These are phyloP conservation scores for Russula vinacea DNA, from an alignment of 768 basidiomycete genomes.

Conservation along the genomic window DNA sequence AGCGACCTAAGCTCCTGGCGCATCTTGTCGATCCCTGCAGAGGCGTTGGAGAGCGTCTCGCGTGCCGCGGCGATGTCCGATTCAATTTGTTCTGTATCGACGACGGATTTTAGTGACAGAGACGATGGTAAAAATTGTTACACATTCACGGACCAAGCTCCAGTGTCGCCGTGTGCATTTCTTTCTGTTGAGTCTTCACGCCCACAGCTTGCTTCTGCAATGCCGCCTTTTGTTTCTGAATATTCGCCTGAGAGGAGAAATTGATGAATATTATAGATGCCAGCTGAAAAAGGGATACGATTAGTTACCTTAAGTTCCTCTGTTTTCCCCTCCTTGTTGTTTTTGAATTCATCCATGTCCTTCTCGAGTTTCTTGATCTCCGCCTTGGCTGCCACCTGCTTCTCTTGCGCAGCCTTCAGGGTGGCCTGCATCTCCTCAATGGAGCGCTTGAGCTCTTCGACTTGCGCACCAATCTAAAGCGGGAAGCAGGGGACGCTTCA, in stretches of 20 bases:
- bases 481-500: neutral
- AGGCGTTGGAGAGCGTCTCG: slow-evolving; percentile 8
- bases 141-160: slow-evolving; percentile 67
- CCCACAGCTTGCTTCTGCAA: slow-evolving; percentile 76
- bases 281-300: neutral
- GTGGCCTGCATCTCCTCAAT: slow-evolving; percentile 58
- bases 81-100: slow-evolving; percentile 69
- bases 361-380: slow-evolving; percentile 87
- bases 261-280: neutral
- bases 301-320: slow-evolving; percentile 77
- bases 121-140: neutral
- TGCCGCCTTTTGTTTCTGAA: slow-evolving; percentile 74
- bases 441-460: slow-evolving; percentile 64
- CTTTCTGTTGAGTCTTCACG: slow-evolving; percentile 87
- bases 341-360: slow-evolving; percentile 98
- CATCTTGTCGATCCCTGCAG: slow-evolving; percentile 21
- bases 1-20: slow-evolving; percentile 23
- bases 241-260: slow-evolving; percentile 53
- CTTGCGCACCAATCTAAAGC: slow-evolving; percentile 73
- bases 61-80: slow-evolving; percentile 51
- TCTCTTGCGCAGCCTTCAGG: slow-evolving; percentile 64
- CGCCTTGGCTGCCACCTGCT: slow-evolving; percentile 69
- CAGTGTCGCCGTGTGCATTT: slow-evolving; percentile 79
- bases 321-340: slow-evolving; percentile 97
- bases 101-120: neutral